Evolutionary conservation across 306 rosid species (phyloP).

Genomic region (Gleditsia sinensis): DNA sequence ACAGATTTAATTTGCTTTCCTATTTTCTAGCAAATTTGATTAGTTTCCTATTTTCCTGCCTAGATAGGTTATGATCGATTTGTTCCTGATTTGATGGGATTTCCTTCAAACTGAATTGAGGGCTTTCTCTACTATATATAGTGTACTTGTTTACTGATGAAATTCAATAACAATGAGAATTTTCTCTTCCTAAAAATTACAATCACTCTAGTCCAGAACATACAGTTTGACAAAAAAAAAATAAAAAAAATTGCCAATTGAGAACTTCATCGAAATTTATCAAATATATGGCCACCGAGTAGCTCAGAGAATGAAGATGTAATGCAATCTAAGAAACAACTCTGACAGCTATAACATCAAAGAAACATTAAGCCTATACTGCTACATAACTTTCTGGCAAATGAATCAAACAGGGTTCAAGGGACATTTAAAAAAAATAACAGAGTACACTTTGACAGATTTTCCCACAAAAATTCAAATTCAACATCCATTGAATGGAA

Average conservation of each 20-base stretch:
- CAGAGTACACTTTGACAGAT: not conserved
- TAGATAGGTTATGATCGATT: no score
- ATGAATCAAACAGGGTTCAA: not conserved
- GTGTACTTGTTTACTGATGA: no score
- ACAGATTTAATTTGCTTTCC: no score
- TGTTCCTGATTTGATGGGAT: no score
- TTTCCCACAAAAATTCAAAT: not conserved
- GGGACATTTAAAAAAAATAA: not conserved
- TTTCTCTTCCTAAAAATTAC: no score
- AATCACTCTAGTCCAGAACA: conserved; percentile 4
- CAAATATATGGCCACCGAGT: not conserved
- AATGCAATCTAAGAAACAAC: conserved; percentile 2
- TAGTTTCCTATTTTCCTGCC: no score
- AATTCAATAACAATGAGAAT: no score
- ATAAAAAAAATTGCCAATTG: not conserved
- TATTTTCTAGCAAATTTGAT: no score
- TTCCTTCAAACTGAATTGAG: no score
- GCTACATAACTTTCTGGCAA: not conserved
- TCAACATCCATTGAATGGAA: not conserved
- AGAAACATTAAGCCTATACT: conserved; percentile 1
- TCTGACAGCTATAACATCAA: not conserved
- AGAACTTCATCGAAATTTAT: not conserved
- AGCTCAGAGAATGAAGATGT: not conserved
- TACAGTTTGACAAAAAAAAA: conserved; percentile 2
- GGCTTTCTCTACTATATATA: no score